Conservation (phyloP, 768 basidiomycete species). For the Suillus variegatus region DNA sequence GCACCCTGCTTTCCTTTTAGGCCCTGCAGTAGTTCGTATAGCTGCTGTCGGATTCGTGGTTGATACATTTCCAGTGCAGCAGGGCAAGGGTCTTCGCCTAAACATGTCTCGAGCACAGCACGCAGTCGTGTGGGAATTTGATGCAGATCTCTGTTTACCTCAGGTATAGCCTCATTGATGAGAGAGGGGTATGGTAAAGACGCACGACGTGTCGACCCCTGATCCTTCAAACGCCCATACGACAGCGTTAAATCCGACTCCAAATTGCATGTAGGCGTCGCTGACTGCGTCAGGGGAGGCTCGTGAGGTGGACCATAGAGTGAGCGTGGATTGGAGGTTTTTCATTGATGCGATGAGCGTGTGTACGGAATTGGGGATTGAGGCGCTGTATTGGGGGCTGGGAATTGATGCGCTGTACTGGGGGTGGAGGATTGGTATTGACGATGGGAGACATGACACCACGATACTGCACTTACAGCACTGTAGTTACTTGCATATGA, state of each 20-base stretch:
- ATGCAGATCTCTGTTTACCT: constrained; percentile 38
- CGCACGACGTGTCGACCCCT: constrained; percentile 78
- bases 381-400: constrained; percentile 25
- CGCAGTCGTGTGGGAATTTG: constrained; percentile 41
- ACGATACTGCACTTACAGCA: neutral
- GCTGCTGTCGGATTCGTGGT: constrained; percentile 37
- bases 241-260: constrained; percentile 84
- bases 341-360: constrained; percentile 81
- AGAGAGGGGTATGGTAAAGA: constrained; percentile 10
- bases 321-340: constrained; percentile 71
- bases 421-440: neutral
- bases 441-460: neutral
- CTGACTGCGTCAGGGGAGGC: constrained; percentile 75
- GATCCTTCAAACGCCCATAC: constrained; percentile 73
- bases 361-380: constrained; percentile 63
- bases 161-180: constrained; percentile 6
- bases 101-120: constrained; percentile 41
- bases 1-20: constrained; percentile 43
- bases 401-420: constrained; percentile 47
- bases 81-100: constrained; percentile 42
- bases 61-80: constrained; percentile 36
- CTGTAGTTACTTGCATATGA: constrained; percentile 4
- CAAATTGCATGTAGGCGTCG: constrained; percentile 87
- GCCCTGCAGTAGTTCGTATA: constrained; percentile 42
- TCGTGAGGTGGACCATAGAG: constrained; percentile 62